Conservation (phyloP, 768 basidiomycete species). For the Auricularia sp. region DNA sequence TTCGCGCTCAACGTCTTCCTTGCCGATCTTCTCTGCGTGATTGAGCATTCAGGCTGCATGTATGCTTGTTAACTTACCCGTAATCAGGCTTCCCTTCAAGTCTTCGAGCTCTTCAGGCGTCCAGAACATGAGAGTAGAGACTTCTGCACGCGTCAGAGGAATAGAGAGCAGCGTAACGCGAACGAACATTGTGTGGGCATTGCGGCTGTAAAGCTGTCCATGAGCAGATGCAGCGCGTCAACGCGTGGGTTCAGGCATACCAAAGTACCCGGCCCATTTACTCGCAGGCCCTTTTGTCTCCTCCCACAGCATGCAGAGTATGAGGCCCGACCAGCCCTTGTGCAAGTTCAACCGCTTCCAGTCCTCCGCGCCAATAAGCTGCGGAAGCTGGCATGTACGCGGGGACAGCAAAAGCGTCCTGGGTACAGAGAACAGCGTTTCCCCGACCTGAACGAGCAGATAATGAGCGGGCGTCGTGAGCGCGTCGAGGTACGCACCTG, state of each 20-base stretch:
- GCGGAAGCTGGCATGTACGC: constrained; percentile 58
- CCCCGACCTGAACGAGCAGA: background rate
- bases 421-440: constrained; percentile 71
- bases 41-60: background rate
- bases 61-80: constrained; percentile 39
- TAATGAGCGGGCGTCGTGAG: background rate
- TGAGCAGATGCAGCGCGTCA: background rate
- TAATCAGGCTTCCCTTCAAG: constrained; percentile 75
- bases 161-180: background rate
- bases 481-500: constrained; percentile 35
- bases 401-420: constrained; percentile 67
- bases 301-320: constrained; percentile 97
- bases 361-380: constrained; percentile 44
- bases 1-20: constrained; percentile 66
- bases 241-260: constrained; percentile 28
- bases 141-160: constrained; percentile 50
- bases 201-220: background rate
- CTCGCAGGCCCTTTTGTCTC: constrained; percentile 50
- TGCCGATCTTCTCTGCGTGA: constrained; percentile 71
- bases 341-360: constrained; percentile 58
- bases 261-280: constrained; percentile 63
- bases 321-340: constrained; percentile 77
- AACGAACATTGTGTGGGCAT: background rate
- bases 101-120: constrained; percentile 56
- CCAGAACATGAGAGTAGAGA: constrained; percentile 97